Evolutionary conservation across 371 early-diverging fungal species (phyloP), one percentile per base, ranked within the genome.

Genomic region (Vairimorpha necatrix): DNA sequence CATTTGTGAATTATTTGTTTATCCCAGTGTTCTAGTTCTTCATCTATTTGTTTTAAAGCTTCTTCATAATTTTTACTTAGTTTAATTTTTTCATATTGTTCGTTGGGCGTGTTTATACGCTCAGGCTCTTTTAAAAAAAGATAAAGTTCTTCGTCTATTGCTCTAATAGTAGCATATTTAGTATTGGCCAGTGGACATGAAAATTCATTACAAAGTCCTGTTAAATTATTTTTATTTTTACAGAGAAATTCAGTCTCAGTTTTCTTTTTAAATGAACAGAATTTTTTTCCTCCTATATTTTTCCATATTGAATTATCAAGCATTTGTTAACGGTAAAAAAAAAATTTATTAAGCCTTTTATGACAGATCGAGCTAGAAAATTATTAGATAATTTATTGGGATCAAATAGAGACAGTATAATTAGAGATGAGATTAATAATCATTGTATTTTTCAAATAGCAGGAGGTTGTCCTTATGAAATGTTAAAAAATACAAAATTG

Each of bases 161-260:
- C 95, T 79, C 94, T 90, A 42, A 98, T 89, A 2, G 99, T 98
- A 22, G 99, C 99, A 85, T 98, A 98, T 79, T 91, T 89, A 67
- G 90, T 89, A 87, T 97, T 98, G 66, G 99, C 94, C 75, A 98
- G 87, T 16, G 99, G 99, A 84, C 99, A 98, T 11, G 93, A 91
- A 79, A 90, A 90, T 46, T 93, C 88, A 86, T 90, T 92, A 88
- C 98, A 98, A 26, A 95, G 88, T 53, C 98, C 99, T 7, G 98
- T 94, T 7, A 95, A 91, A 86, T 97, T 98, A 87, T 95, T 92
- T 82, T 91, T 91, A 83, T 97, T 95, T 79, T 93, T 90, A 87
- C 98, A 98, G 75, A 98, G 63, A 0, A 39, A 92, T 66, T 90
- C 90, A 33, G 89, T 89, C 26, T 88, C 84, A 13, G 94, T 93